A percentile compares a stretch with the other conserved stretches of the same genome.
phyloP scores from a whole-genome alignment of 2,329 filamentous ascomycete genomes.

The Scorias spongiosa region DNA sequence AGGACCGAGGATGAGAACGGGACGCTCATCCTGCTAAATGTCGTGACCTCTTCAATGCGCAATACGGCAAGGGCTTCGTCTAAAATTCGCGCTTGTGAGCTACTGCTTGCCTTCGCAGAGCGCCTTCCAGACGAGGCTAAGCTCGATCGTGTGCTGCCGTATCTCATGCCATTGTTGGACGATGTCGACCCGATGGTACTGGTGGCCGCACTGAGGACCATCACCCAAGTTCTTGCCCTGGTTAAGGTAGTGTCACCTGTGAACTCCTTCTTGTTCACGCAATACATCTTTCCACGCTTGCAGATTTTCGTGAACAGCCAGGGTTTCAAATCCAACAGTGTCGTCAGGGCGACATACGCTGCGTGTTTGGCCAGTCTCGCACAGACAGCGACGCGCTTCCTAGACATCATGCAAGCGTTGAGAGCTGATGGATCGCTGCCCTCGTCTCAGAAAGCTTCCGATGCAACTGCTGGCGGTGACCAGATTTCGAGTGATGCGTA shows the following conservation, averaged over 20 bases:
- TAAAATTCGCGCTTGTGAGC: slow-evolving; percentile 74
- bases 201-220: slow-evolving; percentile 67
- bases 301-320: slow-evolving; percentile 40
- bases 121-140: slow-evolving; percentile 89
- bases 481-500: slow-evolving; percentile 58
- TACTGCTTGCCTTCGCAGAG: slow-evolving; percentile 83
- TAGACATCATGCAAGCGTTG: slow-evolving; percentile 82
- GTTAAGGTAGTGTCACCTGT: slow-evolving; percentile 73
- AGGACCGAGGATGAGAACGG: slow-evolving; percentile 64
- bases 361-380: slow-evolving; percentile 82
- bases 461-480: slow-evolving; percentile 50
- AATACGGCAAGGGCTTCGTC: slow-evolving; percentile 83
- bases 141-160: slow-evolving; percentile 81
- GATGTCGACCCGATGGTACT: slow-evolving; percentile 76
- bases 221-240: slow-evolving; percentile 77
- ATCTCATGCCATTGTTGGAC: slow-evolving; percentile 66
- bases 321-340: slow-evolving; percentile 33
- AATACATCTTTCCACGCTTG: slow-evolving; percentile 47
- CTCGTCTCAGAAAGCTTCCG: slow-evolving; percentile 61
- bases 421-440: slow-evolving; percentile 70
- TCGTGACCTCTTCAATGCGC: slow-evolving; percentile 75
- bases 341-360: slow-evolving; percentile 83
- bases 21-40: slow-evolving; percentile 77
- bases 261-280: slow-evolving; percentile 52
- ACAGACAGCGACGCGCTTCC: slow-evolving; percentile 66